Evolutionary conservation across 2,329 filamentous ascomycete species (phyloP), one percentile per base, ranked within the genome.

Genomic region (Arthroderma uncinatum): DNA sequence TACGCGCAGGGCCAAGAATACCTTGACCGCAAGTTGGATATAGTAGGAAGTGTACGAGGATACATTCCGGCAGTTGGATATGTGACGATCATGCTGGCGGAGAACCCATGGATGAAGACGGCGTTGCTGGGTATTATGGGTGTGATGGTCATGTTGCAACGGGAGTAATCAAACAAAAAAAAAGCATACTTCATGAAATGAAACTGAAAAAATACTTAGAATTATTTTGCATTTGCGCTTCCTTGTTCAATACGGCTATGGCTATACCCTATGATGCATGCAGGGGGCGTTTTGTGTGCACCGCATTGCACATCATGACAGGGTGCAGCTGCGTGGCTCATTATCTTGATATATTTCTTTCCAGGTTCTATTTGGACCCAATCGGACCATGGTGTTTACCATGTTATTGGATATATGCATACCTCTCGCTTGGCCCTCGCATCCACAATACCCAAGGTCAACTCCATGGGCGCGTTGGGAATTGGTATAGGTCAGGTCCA

Each of bases 41-140:
- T 98, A 57, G 89, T 98, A 58, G 93, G 93, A 48, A 95, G 87
- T 64, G 93, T 97, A 5, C 78, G 93, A 9, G 93, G 82, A 37
- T 98, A 94, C 70, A 84, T 97, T 58, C 93, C 93, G 0, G 94
- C 93, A 66, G 90, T 97, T 12, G 93, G 93, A 63, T 97, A 97
- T 68, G 91, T 97, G 48, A 98, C 93, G 1, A 98, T 98, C 65
- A 78, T 97, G 72, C 78, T 98, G 61, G 93, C 88, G 61, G 93
- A 98, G 71, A 85, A 98, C 70, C 93, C 93, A 4, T 97, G 92
- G 92, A 72, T 97, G 65, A 98, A 98, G 81, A 94, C 89, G 44
- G 92, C 85, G 25, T 88, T 97, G 84, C 73, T 98, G 67, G 92
- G 89, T 1, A 80, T 96, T 54, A 98, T 98, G 93, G 93, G 92